Evolutionary conservation across 2,329 filamentous ascomycete genomes (phyloP), one percentile per base, ranked within the genome.

Genomic region (Colletotrichum sojae): DNA sequence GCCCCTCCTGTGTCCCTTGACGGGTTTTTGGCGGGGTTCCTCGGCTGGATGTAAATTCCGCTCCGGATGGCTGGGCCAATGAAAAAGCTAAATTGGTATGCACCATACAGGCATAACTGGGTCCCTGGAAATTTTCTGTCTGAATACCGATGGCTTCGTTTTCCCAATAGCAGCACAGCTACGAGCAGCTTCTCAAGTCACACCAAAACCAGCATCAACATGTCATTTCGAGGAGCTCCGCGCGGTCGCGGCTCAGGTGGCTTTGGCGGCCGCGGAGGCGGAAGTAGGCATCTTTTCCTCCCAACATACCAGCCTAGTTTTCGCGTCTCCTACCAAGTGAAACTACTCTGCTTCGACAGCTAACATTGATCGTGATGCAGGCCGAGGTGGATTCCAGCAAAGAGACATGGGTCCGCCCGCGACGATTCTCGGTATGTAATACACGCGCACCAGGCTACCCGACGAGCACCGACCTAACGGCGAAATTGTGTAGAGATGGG

Each of bases 401-500:
- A 71, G 71, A 22, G 71, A 72, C 18, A 66, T 72, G 61, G 71
- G 71, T 39, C 71, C 71, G 27, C 71, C 71, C 18, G 69, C 71
- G 39, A 71, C 69, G 22, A 64, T 72, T 31, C 65, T 72, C 8
- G 71, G 71, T 72, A 63, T 54, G 69, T 53, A 12, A 16, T 8
- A 9, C 8, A 49, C 10, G 8, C 8, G 10, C n/a, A 20, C 20
- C 5, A 20, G 20, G 16, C 31, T 10, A 10, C 31, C 31, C 31
- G 10, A 9, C 31, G 31, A 54, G 25, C 27, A 43, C 20, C 16
- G 16, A 6, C 22, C 56, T 60, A 63, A 71, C 61, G 31, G 15
- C 6, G 8, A 27, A 9, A 45, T 72, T 76, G 12, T 39, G 25
- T 45, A 91, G 96, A 98, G 85, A 94, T 99, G 92, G 96, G 96